Evolutionary conservation across 495 filamentous ascomycete species (phyloP).

Genomic region (Penicillium desertorum): DNA sequence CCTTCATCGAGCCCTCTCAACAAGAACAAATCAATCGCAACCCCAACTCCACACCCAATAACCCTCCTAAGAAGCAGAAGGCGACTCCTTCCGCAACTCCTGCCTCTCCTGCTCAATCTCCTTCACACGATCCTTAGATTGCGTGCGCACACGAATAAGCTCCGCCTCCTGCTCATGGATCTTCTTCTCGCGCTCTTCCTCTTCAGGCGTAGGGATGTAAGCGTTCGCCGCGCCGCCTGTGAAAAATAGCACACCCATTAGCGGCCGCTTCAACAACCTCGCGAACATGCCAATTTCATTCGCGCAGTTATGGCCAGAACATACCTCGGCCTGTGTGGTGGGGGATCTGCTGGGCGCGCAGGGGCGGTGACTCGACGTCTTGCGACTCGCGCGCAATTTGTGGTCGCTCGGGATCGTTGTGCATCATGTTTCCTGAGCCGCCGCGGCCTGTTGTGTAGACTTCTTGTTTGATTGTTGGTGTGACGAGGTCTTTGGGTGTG

Average conservation of each 20-base stretch:
- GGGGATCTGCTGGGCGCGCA: slow-evolving; percentile 45
- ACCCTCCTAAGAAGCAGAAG: slow-evolving; percentile 14
- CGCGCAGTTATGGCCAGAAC: slow-evolving; percentile 6
- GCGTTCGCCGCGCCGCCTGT: slow-evolving; percentile 48
- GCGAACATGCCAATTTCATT: background rate
- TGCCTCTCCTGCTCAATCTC: slow-evolving; percentile 34
- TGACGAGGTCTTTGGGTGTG: slow-evolving; percentile 63
- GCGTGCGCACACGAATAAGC: slow-evolving; percentile 38
- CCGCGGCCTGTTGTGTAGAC: slow-evolving; percentile 81
- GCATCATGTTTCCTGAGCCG: slow-evolving; percentile 73
- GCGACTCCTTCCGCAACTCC: slow-evolving; percentile 27
- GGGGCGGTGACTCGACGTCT: slow-evolving; percentile 65
- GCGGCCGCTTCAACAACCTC: background rate
- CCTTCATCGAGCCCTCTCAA: background rate
- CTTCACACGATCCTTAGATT: slow-evolving; percentile 40
- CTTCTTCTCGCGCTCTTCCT: slow-evolving; percentile 34
- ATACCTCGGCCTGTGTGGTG: slow-evolving; percentile 51
- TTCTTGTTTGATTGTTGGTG: slow-evolving; percentile 77
- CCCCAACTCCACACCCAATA: background rate
- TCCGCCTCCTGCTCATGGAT: slow-evolving; percentile 38
- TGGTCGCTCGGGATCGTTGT: slow-evolving; percentile 60
- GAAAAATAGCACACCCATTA: background rate
- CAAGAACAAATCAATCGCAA: background rate
- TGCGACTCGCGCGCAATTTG: slow-evolving; percentile 75
- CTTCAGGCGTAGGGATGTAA: slow-evolving; percentile 41